Evolutionary conservation across 2,329 filamentous ascomycete genomes (phyloP).

Genomic region (Aureobasidium sp.): DNA sequence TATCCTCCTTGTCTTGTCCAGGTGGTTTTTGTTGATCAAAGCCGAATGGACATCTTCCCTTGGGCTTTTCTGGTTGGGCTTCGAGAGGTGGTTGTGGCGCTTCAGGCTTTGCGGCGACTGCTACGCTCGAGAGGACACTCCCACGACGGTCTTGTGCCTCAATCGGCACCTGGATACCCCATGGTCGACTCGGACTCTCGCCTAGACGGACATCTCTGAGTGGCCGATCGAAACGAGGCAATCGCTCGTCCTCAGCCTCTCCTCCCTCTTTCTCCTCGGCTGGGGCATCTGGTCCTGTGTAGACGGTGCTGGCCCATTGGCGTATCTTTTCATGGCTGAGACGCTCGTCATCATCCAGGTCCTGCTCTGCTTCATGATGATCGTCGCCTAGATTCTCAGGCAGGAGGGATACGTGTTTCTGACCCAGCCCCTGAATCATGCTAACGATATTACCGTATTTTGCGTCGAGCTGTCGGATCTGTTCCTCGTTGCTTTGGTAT

Average conservation of each 20-base stretch:
- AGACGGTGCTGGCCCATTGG: constrained; percentile 73
- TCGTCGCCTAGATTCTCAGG: constrained; percentile 48
- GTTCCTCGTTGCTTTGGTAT: constrained; percentile 78
- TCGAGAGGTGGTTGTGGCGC: neutral
- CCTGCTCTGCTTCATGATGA: constrained; percentile 26
- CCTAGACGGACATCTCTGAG: constrained; percentile 87
- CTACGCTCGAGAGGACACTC: constrained; percentile 29
- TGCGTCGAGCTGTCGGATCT: constrained; percentile 80
- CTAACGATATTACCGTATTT: constrained; percentile 89
- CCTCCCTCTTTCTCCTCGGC: constrained; percentile 48
- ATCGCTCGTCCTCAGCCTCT: constrained; percentile 52
- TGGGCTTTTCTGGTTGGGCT: constrained; percentile 14
- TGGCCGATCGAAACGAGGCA: constrained; percentile 72
- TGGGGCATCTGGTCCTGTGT: constrained; percentile 27
- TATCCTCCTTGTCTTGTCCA: neutral
- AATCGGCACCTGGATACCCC: constrained; percentile 75
- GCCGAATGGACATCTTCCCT: constrained; percentile 51
- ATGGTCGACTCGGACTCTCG: constrained; percentile 85
- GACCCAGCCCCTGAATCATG: constrained; percentile 87
- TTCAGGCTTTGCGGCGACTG: constrained; percentile 11
- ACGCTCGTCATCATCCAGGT: constrained; percentile 31
- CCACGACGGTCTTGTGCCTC: constrained; percentile 34
- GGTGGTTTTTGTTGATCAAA: constrained; percentile 15
- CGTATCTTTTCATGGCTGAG: constrained; percentile 64
- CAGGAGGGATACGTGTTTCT: constrained; percentile 81